Percentiles rank a stretch among this genome's conserved stretches.
Evolutionary conservation across 2,329 filamentous ascomycete species (phyloP).

Genomic region (Diplodia seriata): DNA sequence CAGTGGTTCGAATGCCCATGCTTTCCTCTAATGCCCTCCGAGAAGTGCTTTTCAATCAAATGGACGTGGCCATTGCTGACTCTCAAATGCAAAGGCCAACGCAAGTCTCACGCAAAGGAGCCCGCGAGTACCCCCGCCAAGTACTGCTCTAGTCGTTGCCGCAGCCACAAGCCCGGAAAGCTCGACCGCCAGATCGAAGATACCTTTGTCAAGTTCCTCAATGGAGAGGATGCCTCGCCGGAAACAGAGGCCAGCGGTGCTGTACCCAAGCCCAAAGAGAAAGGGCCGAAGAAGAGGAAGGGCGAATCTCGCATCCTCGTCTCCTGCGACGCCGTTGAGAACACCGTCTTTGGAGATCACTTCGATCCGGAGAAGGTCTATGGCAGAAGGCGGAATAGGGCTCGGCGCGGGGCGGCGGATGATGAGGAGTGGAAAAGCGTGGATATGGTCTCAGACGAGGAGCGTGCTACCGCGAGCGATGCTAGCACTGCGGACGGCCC

Average conservation of each 20-base stretch:
- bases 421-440: slow-evolving; percentile 53
- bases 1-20: background rate
- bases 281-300: slow-evolving; percentile 48
- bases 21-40: background rate
- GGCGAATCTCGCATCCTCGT: slow-evolving; percentile 61
- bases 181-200: slow-evolving; percentile 62
- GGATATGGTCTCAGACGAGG: slow-evolving; percentile 51
- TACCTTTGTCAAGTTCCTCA: slow-evolving; percentile 54
- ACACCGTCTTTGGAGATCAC: slow-evolving; percentile 56
- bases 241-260: slow-evolving; percentile 2
- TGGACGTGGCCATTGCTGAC: background rate
- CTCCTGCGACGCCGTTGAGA: slow-evolving; percentile 59
- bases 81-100: slow-evolving; percentile 34
- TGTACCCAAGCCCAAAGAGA: slow-evolving; percentile 20
- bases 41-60: too few species aligned
- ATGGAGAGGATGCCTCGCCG: slow-evolving; percentile 38
- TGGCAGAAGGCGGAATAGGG: slow-evolving; percentile 56
- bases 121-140: slow-evolving; percentile 50
- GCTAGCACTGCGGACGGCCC: slow-evolving; percentile 15
- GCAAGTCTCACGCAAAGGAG: slow-evolving; percentile 43
- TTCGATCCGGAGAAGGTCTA: slow-evolving; percentile 56
- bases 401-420: slow-evolving; percentile 49
- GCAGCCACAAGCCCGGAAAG: slow-evolving; percentile 58
- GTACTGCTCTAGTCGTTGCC: slow-evolving; percentile 65
- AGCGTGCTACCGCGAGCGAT: slow-evolving; percentile 26